Evolutionary conservation across 495 filamentous ascomycete genomes (phyloP).

Genomic region (Penicillium dipodomyicola): DNA sequence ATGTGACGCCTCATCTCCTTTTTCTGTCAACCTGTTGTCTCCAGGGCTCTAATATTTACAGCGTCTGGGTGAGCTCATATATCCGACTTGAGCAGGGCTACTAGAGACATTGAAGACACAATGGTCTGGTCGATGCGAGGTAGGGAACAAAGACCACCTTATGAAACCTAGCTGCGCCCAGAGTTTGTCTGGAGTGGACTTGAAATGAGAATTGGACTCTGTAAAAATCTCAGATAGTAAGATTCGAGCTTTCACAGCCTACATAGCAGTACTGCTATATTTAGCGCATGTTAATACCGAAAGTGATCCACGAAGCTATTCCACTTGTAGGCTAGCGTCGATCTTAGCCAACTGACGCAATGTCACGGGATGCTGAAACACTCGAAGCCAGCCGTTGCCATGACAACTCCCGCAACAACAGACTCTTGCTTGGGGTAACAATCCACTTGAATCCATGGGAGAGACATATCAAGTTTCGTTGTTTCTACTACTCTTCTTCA

Average conservation of each 20-base stretch:
- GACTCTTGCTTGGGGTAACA: constrained; percentile 27
- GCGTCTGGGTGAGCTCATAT: no score
- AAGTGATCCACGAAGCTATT: not conserved
- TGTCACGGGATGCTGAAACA: constrained; percentile 9
- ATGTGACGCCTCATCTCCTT: no score
- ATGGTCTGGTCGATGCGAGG: no score
- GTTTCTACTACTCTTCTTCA: constrained; percentile 22
- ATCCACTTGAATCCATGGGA: constrained; percentile 32
- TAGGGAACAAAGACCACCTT: no score
- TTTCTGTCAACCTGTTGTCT: no score
- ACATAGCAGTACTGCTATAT: not conserved
- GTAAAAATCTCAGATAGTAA: not conserved
- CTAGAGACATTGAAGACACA: no score
- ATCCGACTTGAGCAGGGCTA: no score
- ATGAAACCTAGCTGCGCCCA: not conserved
- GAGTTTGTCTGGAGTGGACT: not conserved
- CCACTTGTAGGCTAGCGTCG: not conserved
- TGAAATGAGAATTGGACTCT: not conserved
- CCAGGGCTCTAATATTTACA: no score
- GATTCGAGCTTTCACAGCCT: not conserved
- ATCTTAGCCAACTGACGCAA: constrained; percentile 9
- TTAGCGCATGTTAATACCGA: constrained; percentile 1
- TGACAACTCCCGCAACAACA: constrained; percentile 42
- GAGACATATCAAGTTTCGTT: constrained; percentile 29
- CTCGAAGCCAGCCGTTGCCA: constrained; percentile 25